Evolutionary conservation across 257 asterid species (phyloP), one percentile per base, ranked within the genome.

Genomic region (Ilex aquifolium): DNA sequence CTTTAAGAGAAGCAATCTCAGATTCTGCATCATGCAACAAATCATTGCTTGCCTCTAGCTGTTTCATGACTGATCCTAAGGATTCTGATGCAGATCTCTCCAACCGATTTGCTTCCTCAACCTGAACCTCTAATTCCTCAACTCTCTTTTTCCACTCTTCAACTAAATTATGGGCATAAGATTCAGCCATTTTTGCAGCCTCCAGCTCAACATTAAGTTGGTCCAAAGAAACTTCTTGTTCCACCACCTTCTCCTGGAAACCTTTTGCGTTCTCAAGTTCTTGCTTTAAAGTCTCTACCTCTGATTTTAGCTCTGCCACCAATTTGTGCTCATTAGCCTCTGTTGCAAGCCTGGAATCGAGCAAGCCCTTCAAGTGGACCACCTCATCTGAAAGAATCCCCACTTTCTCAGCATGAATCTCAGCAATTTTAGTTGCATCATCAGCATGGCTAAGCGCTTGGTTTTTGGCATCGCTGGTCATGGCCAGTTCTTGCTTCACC

Each of bases 51-150:
- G 65, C 95, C 79, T 92, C 91, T 42, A 93, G 86, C 58, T 93
- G 92, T 80, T 85, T 87, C 83, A 85, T 84, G 66, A 90, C 81
- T 30, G 90, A 87, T 68, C 87, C 82, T 65, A 93, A 79, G 49
- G 97, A 82, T 74, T 76, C 88, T 11, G 99, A 93, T 21, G 95
- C 84, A 60, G 90, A 87, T 78, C 85, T 93, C 83, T 93, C 97
- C 77, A 85, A 67, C 58, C 78, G 81, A 73, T 76, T 88, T 32
- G 97, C 88, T 75, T 87, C 95, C 65, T 83, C 87, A 16, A 95
- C 78, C 62, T 73, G 85, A 61, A 72, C 72, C 51, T 80, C 76
- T 44, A 82, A 69, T 49, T 92, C 93, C 69, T 81, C 87, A 29
- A 79, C 85, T 74, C 70, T 85, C 51, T 75, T 76, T 32, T 86